Percentiles rank a stretch among this genome's conserved stretches.
Evolutionary conservation across 345 rosid species (phyloP).

Genomic region (Populus tremula): DNA sequence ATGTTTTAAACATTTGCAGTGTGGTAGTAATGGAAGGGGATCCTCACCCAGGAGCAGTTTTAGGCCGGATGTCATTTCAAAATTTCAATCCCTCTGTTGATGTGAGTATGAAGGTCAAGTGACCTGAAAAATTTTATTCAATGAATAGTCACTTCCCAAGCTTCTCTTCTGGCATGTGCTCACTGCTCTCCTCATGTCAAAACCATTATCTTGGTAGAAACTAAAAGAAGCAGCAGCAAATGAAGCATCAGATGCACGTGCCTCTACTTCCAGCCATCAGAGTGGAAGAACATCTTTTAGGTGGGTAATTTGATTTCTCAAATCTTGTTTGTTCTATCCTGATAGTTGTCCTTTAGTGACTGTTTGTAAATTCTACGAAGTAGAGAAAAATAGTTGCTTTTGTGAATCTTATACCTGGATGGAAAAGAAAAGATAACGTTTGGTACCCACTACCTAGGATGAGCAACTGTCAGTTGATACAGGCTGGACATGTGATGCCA

Average conservation of each 20-base stretch:
- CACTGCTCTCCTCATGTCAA: constrained; percentile 23
- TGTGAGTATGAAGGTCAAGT: constrained; percentile 51
- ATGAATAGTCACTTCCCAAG: constrained; percentile 15
- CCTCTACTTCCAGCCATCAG: constrained; percentile 40
- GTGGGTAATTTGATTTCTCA: constrained; percentile 27
- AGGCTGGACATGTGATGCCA: neutral
- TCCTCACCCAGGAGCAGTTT: constrained; percentile 75
- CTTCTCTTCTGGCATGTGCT: constrained; percentile 17
- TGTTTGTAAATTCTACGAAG: neutral
- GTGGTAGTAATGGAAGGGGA: constrained; percentile 86
- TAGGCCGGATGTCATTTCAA: constrained; percentile 94
- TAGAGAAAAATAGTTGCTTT: neutral
- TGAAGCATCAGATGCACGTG: constrained; percentile 29
- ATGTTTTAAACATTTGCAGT: constrained; percentile 28
- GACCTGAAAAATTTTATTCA: constrained; percentile 15
- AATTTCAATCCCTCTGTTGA: constrained; percentile 89
- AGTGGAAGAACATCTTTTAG: constrained; percentile 41
- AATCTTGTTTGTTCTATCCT: neutral
- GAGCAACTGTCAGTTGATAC: neutral
- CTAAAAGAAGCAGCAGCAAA: constrained; percentile 55
- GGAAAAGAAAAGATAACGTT: neutral
- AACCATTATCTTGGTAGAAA: constrained; percentile 56
- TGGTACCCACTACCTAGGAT: neutral
- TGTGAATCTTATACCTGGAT: neutral
- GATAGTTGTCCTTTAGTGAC: neutral